Conservation (phyloP, 2,329 filamentous ascomycete species). For the Fonsecaea monophora region DNA sequence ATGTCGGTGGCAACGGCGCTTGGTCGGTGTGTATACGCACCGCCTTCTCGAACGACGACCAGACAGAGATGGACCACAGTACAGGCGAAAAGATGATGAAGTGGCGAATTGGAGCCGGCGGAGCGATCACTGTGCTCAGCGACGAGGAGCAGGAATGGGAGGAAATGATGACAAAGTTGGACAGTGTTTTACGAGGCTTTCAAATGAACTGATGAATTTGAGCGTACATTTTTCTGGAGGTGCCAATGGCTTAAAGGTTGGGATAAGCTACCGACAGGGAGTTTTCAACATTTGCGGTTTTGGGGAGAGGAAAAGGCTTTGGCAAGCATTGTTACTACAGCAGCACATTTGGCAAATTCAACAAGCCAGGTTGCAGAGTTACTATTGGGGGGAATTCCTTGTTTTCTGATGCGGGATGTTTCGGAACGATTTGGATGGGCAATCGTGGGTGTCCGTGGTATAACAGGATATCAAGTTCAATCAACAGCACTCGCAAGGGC, state of each 20-base stretch:
- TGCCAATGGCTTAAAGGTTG: not conserved
- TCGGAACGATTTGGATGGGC: not conserved
- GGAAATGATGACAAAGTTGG: constrained; percentile 83
- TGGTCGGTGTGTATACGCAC: constrained; percentile 92
- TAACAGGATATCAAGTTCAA: not conserved
- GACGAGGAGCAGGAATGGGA: constrained; percentile 81
- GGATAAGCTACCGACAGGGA: not conserved
- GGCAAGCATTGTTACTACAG: not conserved
- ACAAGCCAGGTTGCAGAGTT: not conserved
- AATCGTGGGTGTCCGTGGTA: not conserved
- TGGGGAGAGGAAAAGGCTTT: not conserved
- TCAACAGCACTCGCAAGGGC: not conserved
- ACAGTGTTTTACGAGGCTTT: constrained; percentile 54
- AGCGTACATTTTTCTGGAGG: not conserved
- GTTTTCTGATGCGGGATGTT: not conserved
- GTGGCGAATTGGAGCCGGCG: constrained; percentile 89
- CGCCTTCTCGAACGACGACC: constrained; percentile 62
- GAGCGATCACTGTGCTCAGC: constrained; percentile 85
- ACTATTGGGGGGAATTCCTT: not conserved
- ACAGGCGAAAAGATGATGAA: constrained; percentile 42
- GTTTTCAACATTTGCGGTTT: not conserved
- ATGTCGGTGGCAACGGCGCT: constrained; percentile 81
- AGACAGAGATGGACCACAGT: constrained; percentile 21
- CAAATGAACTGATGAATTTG: not conserved
- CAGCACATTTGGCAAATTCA: not conserved